phyloP scores from a whole-genome alignment of 1,284 basidiomycete species.

The Omphalotus olearius region DNA sequence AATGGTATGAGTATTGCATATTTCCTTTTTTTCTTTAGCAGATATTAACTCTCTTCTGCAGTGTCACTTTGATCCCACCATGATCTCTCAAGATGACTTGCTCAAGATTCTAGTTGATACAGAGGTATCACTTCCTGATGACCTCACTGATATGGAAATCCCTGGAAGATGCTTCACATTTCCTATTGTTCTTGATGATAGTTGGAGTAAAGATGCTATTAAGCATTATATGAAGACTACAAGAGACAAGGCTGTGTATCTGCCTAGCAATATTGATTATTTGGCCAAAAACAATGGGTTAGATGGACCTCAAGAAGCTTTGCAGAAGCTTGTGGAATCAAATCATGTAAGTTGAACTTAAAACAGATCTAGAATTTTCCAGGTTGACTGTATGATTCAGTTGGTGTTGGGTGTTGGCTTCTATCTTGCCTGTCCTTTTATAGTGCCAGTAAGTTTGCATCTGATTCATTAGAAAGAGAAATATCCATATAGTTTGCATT shows the following conservation, averaged over 20 bases:
- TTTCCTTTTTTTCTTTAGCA: background rate
- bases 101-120: conserved; percentile 34
- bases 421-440: conserved; percentile 58
- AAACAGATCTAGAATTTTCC: background rate
- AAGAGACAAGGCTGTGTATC: conserved; percentile 56
- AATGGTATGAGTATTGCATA: conserved; percentile 39
- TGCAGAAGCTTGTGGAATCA: conserved; percentile 40
- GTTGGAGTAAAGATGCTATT: conserved; percentile 52
- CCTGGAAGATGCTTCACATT: conserved; percentile 51
- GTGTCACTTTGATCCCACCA: conserved; percentile 46
- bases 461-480: background rate
- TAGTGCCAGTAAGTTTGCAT: conserved; percentile 47
- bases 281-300: conserved; percentile 63
- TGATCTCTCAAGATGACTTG: conserved; percentile 36
- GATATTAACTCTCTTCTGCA: conserved; percentile 19
- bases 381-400: conserved; percentile 23
- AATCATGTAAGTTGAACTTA: conserved; percentile 38
- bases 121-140: conserved; percentile 35
- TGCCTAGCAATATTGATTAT: conserved; percentile 68
- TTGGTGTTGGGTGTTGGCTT: conserved; percentile 60
- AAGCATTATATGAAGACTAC: conserved; percentile 52
- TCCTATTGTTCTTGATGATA: conserved; percentile 62
- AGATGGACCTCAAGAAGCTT: conserved; percentile 35
- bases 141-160: conserved; percentile 40
- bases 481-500: background rate